Conservation (phyloP, 2,329 filamentous ascomycete genomes). For the Tolypocladium ovalisporum region DNA sequence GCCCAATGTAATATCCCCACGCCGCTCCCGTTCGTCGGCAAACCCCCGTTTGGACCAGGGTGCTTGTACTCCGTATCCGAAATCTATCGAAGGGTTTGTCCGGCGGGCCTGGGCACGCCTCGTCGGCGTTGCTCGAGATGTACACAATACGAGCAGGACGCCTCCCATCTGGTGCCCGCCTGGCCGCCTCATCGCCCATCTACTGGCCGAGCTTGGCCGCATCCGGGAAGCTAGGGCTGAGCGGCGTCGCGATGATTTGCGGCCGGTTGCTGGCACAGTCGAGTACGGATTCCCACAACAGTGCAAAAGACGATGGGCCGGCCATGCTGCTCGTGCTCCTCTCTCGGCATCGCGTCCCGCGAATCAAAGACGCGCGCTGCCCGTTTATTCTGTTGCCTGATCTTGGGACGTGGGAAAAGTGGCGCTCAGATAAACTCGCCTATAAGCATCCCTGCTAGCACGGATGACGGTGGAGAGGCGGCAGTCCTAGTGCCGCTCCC, state of each 20-base stretch:
- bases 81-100: not conserved
- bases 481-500: not conserved
- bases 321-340: not conserved
- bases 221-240: not conserved
- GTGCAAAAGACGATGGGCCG: not conserved
- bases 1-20: not conserved
- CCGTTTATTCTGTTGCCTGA: slow-evolving; percentile 9
- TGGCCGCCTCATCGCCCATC: not conserved
- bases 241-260: not conserved
- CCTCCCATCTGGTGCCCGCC: not conserved
- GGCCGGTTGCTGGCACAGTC: not conserved
- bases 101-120: not conserved
- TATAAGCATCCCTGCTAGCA: not conserved
- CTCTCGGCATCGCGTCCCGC: not conserved
- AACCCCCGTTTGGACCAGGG: not conserved
- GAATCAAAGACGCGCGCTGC: not conserved
- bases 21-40: not conserved
- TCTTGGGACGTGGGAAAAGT: not conserved
- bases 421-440: slow-evolving; percentile 2
- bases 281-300: not conserved
- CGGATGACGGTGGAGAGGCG: not conserved
- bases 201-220: not conserved
- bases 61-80: no score
- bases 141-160: not conserved
- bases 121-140: not conserved